Evolutionary conservation across 2,329 filamentous ascomycete species (phyloP).

Genomic region (Botrytis porri): DNA sequence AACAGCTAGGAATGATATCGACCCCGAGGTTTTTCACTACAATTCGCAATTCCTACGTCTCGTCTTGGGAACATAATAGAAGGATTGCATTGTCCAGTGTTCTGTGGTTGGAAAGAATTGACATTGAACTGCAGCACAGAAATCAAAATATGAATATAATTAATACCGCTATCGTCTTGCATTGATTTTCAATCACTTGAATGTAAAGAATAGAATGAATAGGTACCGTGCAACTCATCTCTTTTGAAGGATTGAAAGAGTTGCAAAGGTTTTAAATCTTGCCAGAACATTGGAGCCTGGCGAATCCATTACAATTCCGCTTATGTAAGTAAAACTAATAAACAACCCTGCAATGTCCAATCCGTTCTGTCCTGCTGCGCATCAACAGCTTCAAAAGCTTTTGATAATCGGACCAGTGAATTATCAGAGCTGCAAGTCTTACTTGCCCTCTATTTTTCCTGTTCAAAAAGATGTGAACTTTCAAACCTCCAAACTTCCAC

Average conservation of each 20-base stretch:
- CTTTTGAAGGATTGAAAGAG: neutral
- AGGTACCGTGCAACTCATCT: neutral
- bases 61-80: constrained; percentile 1
- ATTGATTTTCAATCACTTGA: neutral
- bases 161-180: neutral
- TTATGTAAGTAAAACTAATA: neutral
- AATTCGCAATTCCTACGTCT: constrained; percentile 11
- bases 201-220: neutral
- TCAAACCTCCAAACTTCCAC: constrained; percentile 6
- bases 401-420: neutral
- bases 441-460: neutral
- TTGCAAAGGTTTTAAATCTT: neutral
- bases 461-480: constrained; percentile 29
- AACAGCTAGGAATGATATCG: constrained; percentile 9
- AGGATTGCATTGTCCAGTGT: neutral
- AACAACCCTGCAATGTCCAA: constrained; percentile 1
- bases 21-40: neutral
- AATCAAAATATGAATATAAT: neutral
- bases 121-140: neutral
- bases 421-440: constrained; percentile 12
- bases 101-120: neutral
- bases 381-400: constrained; percentile 9
- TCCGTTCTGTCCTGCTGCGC: neutral
- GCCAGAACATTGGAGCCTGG: neutral
- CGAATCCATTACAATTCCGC: neutral